Conservation (phyloP, 129 eudicot genomes). For the Scalesia atractyloides region DNA sequence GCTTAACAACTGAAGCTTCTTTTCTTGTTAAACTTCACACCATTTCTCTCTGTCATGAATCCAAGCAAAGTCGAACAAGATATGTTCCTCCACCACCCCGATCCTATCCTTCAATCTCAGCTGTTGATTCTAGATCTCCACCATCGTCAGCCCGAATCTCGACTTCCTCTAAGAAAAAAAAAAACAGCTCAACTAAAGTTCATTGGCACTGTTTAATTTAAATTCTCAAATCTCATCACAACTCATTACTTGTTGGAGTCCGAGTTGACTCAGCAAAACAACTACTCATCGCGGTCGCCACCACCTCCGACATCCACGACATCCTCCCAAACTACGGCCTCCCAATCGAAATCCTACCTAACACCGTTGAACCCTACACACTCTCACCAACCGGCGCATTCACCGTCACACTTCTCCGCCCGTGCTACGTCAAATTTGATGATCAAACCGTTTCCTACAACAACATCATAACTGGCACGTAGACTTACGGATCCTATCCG, state of each 20-base stretch:
- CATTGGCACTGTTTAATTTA: no score
- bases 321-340: slow-evolving; percentile 65
- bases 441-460: slow-evolving; percentile 65
- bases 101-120: slow-evolving; percentile 17
- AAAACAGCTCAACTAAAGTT: no score
- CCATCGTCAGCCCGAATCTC: background rate
- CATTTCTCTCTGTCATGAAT: slow-evolving; percentile 38
- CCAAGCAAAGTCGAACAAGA: slow-evolving; percentile 69
- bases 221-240: background rate
- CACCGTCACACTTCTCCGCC: slow-evolving; percentile 42
- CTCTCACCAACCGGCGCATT: slow-evolving; percentile 55
- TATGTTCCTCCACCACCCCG: slow-evolving; percentile 45
- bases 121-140: slow-evolving; percentile 9
- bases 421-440: slow-evolving; percentile 67
- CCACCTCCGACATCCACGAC: slow-evolving; percentile 57
- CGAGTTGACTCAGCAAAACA: slow-evolving; percentile 29
- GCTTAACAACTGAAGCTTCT: slow-evolving; percentile 17
- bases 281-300: slow-evolving; percentile 17
- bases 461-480: slow-evolving; percentile 46
- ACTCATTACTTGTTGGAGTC: background rate
- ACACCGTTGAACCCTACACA: slow-evolving; percentile 56
- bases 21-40: background rate
- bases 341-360: slow-evolving; percentile 70
- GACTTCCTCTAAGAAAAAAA: no score
- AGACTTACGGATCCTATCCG: slow-evolving; percentile 60